These are phyloP conservation scores for Candida loeiensis DNA, from an alignment of 805 yeast species.

Conservation along the genomic window DNA sequence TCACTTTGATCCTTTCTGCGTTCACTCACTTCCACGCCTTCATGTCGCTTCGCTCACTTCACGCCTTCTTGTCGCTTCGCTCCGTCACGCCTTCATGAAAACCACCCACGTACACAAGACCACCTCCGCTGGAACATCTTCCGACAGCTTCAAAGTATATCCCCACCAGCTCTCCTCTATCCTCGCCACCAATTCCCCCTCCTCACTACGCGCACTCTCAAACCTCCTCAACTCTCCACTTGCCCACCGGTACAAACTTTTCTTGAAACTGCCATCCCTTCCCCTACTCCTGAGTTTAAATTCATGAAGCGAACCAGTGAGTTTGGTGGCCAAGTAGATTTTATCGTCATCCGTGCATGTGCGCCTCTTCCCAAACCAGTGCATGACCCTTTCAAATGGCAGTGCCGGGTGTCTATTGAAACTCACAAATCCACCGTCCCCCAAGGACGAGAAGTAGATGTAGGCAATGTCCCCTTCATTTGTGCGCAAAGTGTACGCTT, in stretches of 20 bases:
- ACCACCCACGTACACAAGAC: slow-evolving; percentile 8
- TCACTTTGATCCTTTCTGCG: too few species aligned
- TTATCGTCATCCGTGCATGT: slow-evolving; percentile 1
- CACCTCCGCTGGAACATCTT: slow-evolving; percentile 2
- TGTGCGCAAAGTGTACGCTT: slow-evolving; percentile 1
- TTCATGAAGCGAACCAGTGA: slow-evolving; percentile 11
- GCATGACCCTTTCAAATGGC: slow-evolving; percentile 1
- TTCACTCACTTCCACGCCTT: neutral
- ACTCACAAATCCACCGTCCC: slow-evolving; percentile 19
- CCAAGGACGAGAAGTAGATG: slow-evolving; percentile 14
- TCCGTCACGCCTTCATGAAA: too few species aligned
- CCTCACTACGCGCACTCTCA: slow-evolving; percentile 4
- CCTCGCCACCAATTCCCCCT: slow-evolving; percentile 5
- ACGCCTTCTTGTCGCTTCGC: slow-evolving; percentile 1
- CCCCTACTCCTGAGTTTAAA: slow-evolving; percentile 7
- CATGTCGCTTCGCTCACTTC: neutral
- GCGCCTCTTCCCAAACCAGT: slow-evolving; percentile 3
- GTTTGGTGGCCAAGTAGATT: slow-evolving; percentile 15
- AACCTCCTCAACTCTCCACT: slow-evolving; percentile 9
- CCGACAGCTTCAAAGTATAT: slow-evolving; percentile 8
- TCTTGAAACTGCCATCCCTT: slow-evolving; percentile 7
- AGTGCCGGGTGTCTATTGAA: slow-evolving; percentile 3
- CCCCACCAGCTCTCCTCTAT: slow-evolving; percentile 5
- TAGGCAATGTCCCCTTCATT: slow-evolving; percentile 7
- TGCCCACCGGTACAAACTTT: slow-evolving; percentile 9